These are phyloP conservation scores for Chrysosphaeria jannelii DNA, from an alignment of 2,329 filamentous ascomycete genomes.

Conservation along the genomic window DNA sequence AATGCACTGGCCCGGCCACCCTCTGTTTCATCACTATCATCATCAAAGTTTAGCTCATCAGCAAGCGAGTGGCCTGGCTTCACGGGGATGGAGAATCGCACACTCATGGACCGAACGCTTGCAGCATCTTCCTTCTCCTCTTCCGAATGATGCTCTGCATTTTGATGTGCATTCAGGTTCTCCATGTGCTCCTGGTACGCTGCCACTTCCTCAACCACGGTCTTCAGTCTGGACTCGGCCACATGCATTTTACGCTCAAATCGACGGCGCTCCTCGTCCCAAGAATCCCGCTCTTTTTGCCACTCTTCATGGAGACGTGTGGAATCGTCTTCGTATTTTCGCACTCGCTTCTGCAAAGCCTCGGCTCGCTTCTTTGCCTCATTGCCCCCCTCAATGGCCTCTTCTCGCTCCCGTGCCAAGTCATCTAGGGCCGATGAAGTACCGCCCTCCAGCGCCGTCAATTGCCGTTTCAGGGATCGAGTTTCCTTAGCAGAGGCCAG, in stretches of 20 bases:
- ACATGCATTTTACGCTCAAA: slow-evolving; percentile 67
- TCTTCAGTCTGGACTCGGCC: slow-evolving; percentile 62
- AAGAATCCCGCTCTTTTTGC: slow-evolving; percentile 56
- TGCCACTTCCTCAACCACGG: slow-evolving; percentile 63
- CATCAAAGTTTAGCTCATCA: slow-evolving; percentile 70
- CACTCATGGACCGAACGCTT: slow-evolving; percentile 30
- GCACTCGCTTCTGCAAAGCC: slow-evolving; percentile 41
- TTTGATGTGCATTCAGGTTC: slow-evolving; percentile 7
- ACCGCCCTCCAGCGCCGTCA: slow-evolving; percentile 65
- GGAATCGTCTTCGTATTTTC: slow-evolving; percentile 56
- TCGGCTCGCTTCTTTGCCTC: slow-evolving; percentile 60
- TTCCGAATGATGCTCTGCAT: neutral
- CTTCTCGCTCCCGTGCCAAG: slow-evolving; percentile 59
- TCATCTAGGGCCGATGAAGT: slow-evolving; percentile 64
- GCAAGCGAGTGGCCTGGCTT: slow-evolving; percentile 47
- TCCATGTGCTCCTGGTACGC: slow-evolving; percentile 27
- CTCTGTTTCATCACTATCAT: slow-evolving; percentile 42
- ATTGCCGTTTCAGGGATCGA: slow-evolving; percentile 54
- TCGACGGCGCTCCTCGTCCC: slow-evolving; percentile 57
- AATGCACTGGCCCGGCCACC: slow-evolving; percentile 34
- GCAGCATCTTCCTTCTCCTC: slow-evolving; percentile 24
- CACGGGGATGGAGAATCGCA: slow-evolving; percentile 35
- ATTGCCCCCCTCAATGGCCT: slow-evolving; percentile 37
- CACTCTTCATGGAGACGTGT: slow-evolving; percentile 51
- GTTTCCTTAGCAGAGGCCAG: slow-evolving; percentile 41